phyloP scores from a whole-genome alignment of 2,329 filamentous ascomycete genomes.

The Aspergillus sp. region DNA sequence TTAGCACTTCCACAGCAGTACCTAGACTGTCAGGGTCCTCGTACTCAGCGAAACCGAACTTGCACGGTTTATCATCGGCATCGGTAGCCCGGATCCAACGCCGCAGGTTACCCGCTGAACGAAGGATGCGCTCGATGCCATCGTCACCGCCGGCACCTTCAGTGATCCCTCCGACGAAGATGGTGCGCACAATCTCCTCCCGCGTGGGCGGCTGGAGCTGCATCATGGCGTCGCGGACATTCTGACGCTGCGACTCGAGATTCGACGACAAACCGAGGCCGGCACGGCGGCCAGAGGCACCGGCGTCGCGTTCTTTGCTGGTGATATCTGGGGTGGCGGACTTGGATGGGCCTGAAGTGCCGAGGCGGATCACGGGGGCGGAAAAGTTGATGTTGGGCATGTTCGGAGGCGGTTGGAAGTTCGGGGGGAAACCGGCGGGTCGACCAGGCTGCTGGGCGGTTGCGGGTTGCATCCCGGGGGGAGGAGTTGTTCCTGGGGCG shows the following conservation, averaged over 20 bases:
- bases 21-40: constrained; percentile 86
- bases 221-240: constrained; percentile 66
- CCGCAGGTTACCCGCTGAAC: constrained; percentile 72
- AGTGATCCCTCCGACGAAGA: constrained; percentile 85
- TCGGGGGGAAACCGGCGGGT: constrained; percentile 74
- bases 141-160: constrained; percentile 74
- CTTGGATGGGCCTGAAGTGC: constrained; percentile 68
- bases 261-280: constrained; percentile 62
- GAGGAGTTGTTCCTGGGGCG: constrained; percentile 72
- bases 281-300: constrained; percentile 42
- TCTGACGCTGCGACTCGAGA: constrained; percentile 64
- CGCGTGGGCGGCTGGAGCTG: constrained; percentile 75
- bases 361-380: constrained; percentile 90
- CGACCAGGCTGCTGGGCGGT: constrained; percentile 73
- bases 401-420: constrained; percentile 84
- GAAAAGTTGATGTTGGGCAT: constrained; percentile 99
- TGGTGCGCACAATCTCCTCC: constrained; percentile 87
- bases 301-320: constrained; percentile 35
- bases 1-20: constrained; percentile 79
- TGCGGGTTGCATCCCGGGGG: constrained; percentile 73
- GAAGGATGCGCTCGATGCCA: constrained; percentile 73
- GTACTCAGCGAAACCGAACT: constrained; percentile 94
- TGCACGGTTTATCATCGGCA: constrained; percentile 75
- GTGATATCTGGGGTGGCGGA: constrained; percentile 46
- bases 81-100: constrained; percentile 80